Evolutionary conservation across 495 filamentous ascomycete species (phyloP), one percentile per base, ranked within the genome.

Genomic region (Aspergillus egyptiacus): DNA sequence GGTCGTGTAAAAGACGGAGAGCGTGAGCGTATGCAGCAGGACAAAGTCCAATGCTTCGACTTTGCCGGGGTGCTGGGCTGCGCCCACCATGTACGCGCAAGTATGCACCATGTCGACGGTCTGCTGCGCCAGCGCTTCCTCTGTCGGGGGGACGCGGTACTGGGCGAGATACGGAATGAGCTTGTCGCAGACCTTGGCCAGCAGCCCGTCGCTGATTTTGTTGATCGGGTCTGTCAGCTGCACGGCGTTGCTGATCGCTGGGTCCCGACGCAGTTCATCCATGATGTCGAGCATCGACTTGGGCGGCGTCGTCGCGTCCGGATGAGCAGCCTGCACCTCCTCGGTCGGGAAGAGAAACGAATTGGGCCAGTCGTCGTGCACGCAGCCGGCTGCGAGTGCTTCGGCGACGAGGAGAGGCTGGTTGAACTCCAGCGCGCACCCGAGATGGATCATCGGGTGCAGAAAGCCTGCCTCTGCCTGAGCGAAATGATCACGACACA

Each of bases 401-500:
- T 93, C 84, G 2, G 89, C 85, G n/a, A 94, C 72, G 27, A 96
- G 81, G 33, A 85, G 86, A 6, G 86, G 87, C 58, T 91, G 86
- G 2, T 75, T 57, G 66, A 87, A 94, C 54, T 94, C 87, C 13
- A 95, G 54, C 2, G 84, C 89, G 58, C 86, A 93, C 32, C 88
- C 87, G 10, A 95, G 74, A 53, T 95, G 88, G 56, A 95, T 95
- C 7, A 91, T 51, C 6, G 87, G 86, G 59, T 95, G 89, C 3
- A 93, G 17, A 33, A 32, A 49, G 58, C 27, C 30, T 32, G 3
- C 27, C 19, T n/a, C n/a, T n/a, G n/a, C n/a, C n/a, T n/a, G n/a
- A n/a, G n/a, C n/a, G n/a, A n/a, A 2, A 31, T 31, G 44, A 33
- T 5, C 10, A 14, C 14, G 31, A 11, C 11, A 45, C n/a, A 25